Percentiles rank a stretch among this genome's conserved stretches.
These are phyloP conservation scores for Sechiopsis laciniata DNA, from an alignment of 306 rosid species.

Conservation along the genomic window DNA sequence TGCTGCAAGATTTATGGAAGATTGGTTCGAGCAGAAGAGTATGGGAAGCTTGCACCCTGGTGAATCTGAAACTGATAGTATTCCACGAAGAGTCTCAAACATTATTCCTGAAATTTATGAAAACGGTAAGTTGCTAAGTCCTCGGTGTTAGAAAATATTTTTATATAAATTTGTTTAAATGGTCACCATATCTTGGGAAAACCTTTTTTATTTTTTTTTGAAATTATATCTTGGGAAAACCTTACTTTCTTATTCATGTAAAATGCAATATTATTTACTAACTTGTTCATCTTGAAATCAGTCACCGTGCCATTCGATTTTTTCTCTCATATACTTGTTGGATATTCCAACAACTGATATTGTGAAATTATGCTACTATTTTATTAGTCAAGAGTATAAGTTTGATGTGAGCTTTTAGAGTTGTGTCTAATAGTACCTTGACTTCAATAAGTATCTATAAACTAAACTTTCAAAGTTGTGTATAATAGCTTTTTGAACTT, in stretches of 20 bases:
- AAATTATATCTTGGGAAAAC: constrained; percentile 9
- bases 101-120: constrained; percentile 25
- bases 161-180: not conserved
- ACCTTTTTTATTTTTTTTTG: too few relatives aligned
- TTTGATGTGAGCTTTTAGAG: not conserved
- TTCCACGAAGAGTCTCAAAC: constrained; percentile 41
- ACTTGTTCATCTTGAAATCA: not conserved
- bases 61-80: constrained; percentile 22
- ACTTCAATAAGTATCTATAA: not conserved
- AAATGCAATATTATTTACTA: not conserved
- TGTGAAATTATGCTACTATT: not conserved
- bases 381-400: too few relatives aligned
- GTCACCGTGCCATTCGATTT: not conserved
- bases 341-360: not conserved
- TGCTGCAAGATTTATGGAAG: constrained; percentile 95
- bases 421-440: not conserved
- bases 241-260: not conserved
- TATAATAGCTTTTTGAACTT: too few relatives aligned
- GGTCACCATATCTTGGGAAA: constrained; percentile 8
- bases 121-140: constrained; percentile 28
- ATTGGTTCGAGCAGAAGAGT: constrained; percentile 61
- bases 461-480: not conserved
- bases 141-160: not conserved
- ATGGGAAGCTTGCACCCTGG: constrained; percentile 19
- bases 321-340: not conserved